Conservation (phyloP, 2,329 filamentous ascomycete species). For the Xylariomycetidae sp. region DNA sequence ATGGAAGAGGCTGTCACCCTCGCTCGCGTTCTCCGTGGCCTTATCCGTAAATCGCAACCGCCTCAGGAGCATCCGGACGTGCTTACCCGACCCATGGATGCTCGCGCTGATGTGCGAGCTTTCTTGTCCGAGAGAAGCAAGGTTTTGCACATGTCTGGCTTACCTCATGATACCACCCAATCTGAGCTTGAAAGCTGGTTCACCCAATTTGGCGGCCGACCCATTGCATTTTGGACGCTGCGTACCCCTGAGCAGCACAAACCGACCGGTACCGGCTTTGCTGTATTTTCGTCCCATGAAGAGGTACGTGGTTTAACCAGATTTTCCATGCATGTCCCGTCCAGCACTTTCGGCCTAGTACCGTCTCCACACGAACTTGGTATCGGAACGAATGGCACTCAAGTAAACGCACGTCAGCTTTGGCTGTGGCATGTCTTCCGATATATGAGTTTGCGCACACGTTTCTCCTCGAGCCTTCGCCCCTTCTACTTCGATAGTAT, state of each 20-base stretch:
- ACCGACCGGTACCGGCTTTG: constrained; percentile 97
- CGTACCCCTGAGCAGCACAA: constrained; percentile 98
- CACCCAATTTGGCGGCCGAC: constrained; percentile 94
- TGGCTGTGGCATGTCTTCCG: too few species aligned
- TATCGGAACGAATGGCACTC: too few species aligned
- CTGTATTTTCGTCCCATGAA: constrained; percentile 97
- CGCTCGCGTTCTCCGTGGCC: constrained; percentile 81
- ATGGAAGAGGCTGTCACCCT: constrained; percentile 98
- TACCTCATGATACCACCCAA: constrained; percentile 97
- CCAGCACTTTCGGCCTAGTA: background rate
- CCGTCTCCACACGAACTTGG: too few species aligned
- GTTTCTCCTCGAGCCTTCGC: too few species aligned
- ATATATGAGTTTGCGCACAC: too few species aligned
- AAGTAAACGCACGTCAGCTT: too few species aligned
- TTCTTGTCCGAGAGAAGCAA: constrained; percentile 97
- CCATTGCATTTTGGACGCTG: constrained; percentile 98
- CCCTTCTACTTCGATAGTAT: too few species aligned
- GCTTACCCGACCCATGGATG: constrained; percentile 91
- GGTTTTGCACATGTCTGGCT: constrained; percentile 93
- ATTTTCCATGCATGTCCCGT: too few species aligned
- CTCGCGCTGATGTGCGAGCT: constrained; percentile 89
- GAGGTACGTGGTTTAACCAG: constrained; percentile 78
- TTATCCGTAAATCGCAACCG: constrained; percentile 95
- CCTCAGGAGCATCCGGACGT: constrained; percentile 92
- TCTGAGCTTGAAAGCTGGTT: constrained; percentile 99